Conservation (phyloP, 495 filamentous ascomycete genomes). For the Parmelia sp. region DNA sequence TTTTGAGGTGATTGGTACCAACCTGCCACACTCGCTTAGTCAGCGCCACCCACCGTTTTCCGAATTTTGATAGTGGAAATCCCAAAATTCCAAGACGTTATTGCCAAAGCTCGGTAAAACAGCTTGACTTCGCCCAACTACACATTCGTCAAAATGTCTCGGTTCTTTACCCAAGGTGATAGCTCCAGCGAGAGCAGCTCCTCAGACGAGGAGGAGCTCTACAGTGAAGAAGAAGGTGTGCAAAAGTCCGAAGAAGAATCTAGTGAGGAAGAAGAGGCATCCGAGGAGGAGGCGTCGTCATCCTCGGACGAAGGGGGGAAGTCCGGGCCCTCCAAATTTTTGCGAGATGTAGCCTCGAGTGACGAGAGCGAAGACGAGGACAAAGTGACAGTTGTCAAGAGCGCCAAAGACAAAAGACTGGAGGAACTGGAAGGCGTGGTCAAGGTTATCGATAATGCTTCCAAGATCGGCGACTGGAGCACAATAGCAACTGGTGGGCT, state of each 20-base stretch:
- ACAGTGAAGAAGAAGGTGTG: constrained; percentile 61
- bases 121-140: background rate
- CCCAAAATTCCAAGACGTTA: background rate
- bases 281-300: constrained; percentile 34
- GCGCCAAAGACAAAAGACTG: constrained; percentile 92
- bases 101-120: background rate
- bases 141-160: constrained; percentile 59
- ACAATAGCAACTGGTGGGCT: constrained; percentile 78
- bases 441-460: constrained; percentile 84
- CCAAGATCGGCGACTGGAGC: constrained; percentile 96
- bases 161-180: constrained; percentile 91
- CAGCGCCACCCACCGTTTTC: no score
- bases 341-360: constrained; percentile 63
- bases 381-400: constrained; percentile 77
- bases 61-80: background rate
- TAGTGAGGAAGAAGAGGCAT: constrained; percentile 52
- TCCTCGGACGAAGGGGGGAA: constrained; percentile 61
- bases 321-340: constrained; percentile 70
- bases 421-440: constrained; percentile 90
- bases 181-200: constrained; percentile 70
- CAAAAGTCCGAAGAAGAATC: constrained; percentile 46
- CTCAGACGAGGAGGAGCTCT: constrained; percentile 87
- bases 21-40: no score
- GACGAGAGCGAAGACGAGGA: constrained; percentile 83
- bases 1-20: no score